Evolutionary conservation across 2,329 filamentous ascomycete genomes (phyloP).

Genomic region (Aspergillus fischeri): DNA sequence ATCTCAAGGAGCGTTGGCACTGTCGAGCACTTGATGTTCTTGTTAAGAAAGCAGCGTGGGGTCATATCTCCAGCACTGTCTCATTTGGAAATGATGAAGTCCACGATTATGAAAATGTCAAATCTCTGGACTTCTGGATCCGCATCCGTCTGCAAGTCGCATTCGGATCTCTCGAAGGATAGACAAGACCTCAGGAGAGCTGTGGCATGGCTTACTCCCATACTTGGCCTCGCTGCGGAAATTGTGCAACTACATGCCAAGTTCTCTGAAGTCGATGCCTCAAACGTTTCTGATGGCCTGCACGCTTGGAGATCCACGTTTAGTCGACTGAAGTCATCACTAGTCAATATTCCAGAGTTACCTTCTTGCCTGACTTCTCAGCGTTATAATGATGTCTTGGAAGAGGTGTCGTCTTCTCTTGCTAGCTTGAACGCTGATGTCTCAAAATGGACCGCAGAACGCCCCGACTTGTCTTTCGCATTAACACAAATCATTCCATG

Average conservation of each 20-base stretch:
- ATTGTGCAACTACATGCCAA: constrained; percentile 65
- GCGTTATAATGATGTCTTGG: constrained; percentile 24
- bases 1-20: constrained; percentile 74
- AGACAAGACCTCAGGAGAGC: constrained; percentile 23
- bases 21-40: constrained; percentile 76
- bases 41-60: constrained; percentile 38
- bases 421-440: constrained; percentile 40
- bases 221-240: constrained; percentile 60
- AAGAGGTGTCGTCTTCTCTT: constrained; percentile 27
- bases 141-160: constrained; percentile 20
- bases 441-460: constrained; percentile 38
- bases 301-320: constrained; percentile 50
- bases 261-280: constrained; percentile 54
- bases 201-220: constrained; percentile 61
- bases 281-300: constrained; percentile 44
- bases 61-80: constrained; percentile 29
- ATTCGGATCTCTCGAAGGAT: constrained; percentile 13
- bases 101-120: constrained; percentile 27
- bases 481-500: constrained; percentile 65
- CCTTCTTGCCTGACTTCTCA: constrained; percentile 48
- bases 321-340: constrained; percentile 40
- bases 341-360: constrained; percentile 45
- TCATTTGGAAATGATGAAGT: constrained; percentile 27
- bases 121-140: constrained; percentile 30
- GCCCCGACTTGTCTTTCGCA: constrained; percentile 61